A percentile compares a stretch with the other conserved stretches of the same genome.
phyloP scores from a whole-genome alignment of 768 basidiomycete genomes.

The Termitomyces sp. region DNA sequence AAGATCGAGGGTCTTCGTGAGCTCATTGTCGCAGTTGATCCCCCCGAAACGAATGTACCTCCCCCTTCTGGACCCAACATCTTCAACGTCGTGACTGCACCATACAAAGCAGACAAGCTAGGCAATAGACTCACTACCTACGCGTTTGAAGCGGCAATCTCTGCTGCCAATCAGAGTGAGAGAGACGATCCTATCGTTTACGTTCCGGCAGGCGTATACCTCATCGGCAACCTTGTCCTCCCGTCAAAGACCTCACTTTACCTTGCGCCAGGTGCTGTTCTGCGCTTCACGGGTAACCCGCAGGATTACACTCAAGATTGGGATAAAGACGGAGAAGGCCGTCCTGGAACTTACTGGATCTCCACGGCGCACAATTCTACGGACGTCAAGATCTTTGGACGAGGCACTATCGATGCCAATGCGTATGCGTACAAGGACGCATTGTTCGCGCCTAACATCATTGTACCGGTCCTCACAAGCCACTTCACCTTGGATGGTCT shows the following conservation, averaged over 20 bases:
- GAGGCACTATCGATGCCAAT: conserved; percentile 14
- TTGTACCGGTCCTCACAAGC: conserved; percentile 13
- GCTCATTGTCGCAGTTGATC: conserved; percentile 15
- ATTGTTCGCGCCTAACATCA: conserved; percentile 5
- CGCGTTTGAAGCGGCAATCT: conserved; percentile 11
- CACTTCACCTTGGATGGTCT: conserved; percentile 12
- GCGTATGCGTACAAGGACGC: conserved; percentile 5
- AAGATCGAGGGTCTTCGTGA: conserved; percentile 13
- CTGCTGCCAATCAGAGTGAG: conserved; percentile 3
- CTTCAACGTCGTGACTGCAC: conserved; percentile 11
- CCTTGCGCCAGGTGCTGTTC: conserved; percentile 15
- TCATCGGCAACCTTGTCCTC: conserved; percentile 15
- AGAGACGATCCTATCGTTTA: conserved; percentile 9
- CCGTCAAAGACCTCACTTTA: conserved; percentile 15
- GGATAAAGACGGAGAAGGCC: conserved; percentile 8
- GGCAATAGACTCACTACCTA: conserved; percentile 6
- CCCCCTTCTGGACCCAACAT: conserved; percentile 8
- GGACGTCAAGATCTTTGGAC: conserved; percentile 14
- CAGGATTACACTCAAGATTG: conserved; percentile 12
- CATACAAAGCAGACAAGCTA: conserved; percentile 11
- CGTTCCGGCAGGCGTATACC: conserved; percentile 13
- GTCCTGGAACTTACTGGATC: conserved; percentile 14
- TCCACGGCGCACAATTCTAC: conserved; percentile 13
- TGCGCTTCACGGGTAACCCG: conserved; percentile 11
- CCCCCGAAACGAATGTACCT: conserved; percentile 7